Evolutionary conservation across 2,329 filamentous ascomycete genomes (phyloP).

Genomic region (Aspergillus clavatus): DNA sequence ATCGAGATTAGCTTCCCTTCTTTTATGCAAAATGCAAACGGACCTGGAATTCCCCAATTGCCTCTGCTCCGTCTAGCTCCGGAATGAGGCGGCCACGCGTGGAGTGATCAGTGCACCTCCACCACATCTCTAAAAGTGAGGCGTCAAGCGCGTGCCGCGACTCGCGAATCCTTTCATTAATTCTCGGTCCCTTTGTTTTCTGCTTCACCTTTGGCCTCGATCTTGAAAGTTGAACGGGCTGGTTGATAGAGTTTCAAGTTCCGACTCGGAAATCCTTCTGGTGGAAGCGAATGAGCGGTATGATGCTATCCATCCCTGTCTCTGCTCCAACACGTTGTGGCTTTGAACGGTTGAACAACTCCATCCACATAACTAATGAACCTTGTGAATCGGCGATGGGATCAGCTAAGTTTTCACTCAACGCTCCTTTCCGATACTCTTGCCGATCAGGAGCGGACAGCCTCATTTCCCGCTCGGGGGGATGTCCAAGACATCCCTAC

Average conservation of each 20-base stretch:
- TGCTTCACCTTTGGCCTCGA: background rate
- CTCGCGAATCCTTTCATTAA: too few relatives aligned
- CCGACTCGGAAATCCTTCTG: too few relatives aligned
- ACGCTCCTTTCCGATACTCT: background rate
- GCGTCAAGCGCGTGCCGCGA: conserved; percentile 12
- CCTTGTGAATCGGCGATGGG: too few relatives aligned
- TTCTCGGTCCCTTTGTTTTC: conserved; percentile 7
- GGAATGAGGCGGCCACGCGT: conserved; percentile 20
- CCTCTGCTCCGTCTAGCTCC: conserved; percentile 8
- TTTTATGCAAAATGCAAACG: conserved; percentile 8
- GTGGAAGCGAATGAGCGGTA: too few relatives aligned
- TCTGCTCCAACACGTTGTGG: too few relatives aligned
- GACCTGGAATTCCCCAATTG: conserved; percentile 2
- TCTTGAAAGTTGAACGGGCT: too few relatives aligned
- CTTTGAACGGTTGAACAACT: too few relatives aligned
- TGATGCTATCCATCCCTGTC: too few relatives aligned
- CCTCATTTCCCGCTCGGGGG: background rate
- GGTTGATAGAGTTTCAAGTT: too few relatives aligned
- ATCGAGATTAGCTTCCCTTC: background rate
- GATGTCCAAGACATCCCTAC: background rate
- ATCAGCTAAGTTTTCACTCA: too few relatives aligned
- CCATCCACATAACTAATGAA: too few relatives aligned
- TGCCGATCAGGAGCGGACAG: background rate
- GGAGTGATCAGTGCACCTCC: conserved; percentile 11
- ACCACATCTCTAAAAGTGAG: conserved; percentile 18